Base-by-base conservation (phyloP, 768 basidiomycete species). In the Russula compacta region DNA sequence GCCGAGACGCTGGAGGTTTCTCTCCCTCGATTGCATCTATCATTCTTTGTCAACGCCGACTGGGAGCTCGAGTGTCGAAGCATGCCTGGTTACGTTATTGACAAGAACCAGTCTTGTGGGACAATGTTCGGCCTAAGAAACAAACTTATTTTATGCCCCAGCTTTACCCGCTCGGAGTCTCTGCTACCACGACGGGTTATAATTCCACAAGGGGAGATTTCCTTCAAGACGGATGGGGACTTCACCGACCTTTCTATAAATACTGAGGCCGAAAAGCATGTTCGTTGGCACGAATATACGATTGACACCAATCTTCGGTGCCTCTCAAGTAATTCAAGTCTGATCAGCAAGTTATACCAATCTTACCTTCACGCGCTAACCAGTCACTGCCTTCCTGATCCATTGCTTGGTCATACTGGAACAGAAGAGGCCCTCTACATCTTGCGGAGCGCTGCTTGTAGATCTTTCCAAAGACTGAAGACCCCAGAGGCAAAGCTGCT, bases 311-410 rank as follows among this genome's bases (percentile, higher is more conserved):
- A 70, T n/a, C 60, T 77, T 6, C 70, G 73, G 1, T 67, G 69
- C 40, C 64, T 76, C 29, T 57, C 53, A 8, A 70, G 72, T 6
- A 69, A 71, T 6, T 63, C 51, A 3, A 70, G 64, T 19, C 50
- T 75, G 39, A 61, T 59, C 0, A 70, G 68, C 59, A 67, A 66
- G 43, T 68, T 80, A 8, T 78, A 72, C 55, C 71, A 70, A 49
- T 70, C 74, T 3, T 78, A 78, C 53, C 71, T 82, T 15, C 81
- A 82, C 48, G 76, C 77, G 15, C 58, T 79, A 3, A 80, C 74
- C 4, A 75, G 75, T 11, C 72, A 75, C 47, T 73, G 73, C 46
- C 67, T 76, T 15, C 69, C 72, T 10, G 80, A 82, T 67, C 77
- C 78, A 3, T 69, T 82, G 24, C 78, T 75, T 0, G 65, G 66